Evolutionary conservation across 108 stramenopile genomes (phyloP).

Genomic region (Cyclotella sp.): DNA sequence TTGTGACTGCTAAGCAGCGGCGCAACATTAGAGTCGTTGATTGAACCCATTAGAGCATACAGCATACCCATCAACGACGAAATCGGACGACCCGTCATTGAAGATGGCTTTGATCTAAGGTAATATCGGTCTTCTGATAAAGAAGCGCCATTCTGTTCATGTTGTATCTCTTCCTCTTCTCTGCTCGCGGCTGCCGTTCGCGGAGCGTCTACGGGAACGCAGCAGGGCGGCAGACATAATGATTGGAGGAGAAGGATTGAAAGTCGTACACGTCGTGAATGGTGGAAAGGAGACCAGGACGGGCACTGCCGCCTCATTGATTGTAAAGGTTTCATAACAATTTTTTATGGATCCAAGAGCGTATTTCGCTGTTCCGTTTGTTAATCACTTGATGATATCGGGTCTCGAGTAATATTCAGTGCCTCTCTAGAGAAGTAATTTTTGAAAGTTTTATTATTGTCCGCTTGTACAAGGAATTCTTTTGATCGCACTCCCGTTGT

Average conservation of each 20-base stretch:
- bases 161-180: not conserved
- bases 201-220: conserved; percentile 1
- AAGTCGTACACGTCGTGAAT: not conserved
- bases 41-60: not conserved
- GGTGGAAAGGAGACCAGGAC: not conserved
- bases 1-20: not conserved
- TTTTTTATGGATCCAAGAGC: not conserved
- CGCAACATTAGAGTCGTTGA: not conserved
- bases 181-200: not conserved
- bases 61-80: not conserved
- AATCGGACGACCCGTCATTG: not conserved
- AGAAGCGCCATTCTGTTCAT: not conserved
- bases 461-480: no score
- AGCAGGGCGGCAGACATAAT: conserved; percentile 8
- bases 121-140: not conserved
- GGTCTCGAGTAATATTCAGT: no score
- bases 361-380: not conserved
- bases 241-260: conserved; percentile 9
- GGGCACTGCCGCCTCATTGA: not conserved
- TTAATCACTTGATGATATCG: no score
- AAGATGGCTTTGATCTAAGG: not conserved
- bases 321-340: not conserved
- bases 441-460: no score
- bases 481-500: no score
- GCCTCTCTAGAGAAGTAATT: no score